Evolutionary conservation across 208 protist genomes (phyloP).

Genomic region (Vickermania spadyakhi): DNA sequence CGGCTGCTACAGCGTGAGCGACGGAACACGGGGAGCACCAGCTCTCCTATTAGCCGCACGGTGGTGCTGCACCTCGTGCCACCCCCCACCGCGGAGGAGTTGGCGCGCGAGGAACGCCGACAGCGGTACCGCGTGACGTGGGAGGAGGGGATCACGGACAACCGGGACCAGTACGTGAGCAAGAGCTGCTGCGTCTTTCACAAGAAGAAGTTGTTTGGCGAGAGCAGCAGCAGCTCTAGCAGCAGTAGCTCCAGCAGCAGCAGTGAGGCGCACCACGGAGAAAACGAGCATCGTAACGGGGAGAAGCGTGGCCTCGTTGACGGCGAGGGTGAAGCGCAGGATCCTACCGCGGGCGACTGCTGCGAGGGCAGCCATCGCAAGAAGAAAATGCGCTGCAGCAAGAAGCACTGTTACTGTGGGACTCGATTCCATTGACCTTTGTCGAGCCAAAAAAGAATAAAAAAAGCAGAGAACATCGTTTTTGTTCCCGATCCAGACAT

Average conservation of each 20-base stretch:
- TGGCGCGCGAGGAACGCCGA: background rate
- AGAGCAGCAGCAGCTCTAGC: constrained; percentile 64
- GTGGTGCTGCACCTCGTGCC: constrained; percentile 24
- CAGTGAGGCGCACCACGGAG: too few relatives aligned
- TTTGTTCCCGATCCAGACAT: too few relatives aligned
- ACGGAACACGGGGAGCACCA: too few relatives aligned
- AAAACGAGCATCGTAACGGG: too few relatives aligned
- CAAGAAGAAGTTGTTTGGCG: constrained; percentile 82
- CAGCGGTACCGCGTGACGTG: constrained; percentile 36
- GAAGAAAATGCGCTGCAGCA: constrained; percentile 33
- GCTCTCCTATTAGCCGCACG: constrained; percentile 5
- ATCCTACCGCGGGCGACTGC: background rate
- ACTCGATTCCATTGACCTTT: constrained; percentile 67
- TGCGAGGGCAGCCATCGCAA: constrained; percentile 1
- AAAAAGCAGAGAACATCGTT: too few relatives aligned
- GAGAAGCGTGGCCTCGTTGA: background rate
- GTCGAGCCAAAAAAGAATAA: too few relatives aligned
- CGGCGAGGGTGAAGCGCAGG: background rate
- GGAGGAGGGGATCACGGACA: constrained; percentile 36
- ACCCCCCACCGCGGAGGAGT: constrained; percentile 5
- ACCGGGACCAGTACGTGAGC: constrained; percentile 57
- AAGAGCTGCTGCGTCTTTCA: constrained; percentile 88
- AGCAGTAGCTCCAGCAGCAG: constrained; percentile 17
- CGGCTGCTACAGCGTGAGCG: background rate
- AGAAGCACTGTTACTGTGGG: constrained; percentile 63